These are phyloP conservation scores for Aspergillus sp. DNA, from an alignment of 2,329 filamentous ascomycete genomes.

Conservation along the genomic window DNA sequence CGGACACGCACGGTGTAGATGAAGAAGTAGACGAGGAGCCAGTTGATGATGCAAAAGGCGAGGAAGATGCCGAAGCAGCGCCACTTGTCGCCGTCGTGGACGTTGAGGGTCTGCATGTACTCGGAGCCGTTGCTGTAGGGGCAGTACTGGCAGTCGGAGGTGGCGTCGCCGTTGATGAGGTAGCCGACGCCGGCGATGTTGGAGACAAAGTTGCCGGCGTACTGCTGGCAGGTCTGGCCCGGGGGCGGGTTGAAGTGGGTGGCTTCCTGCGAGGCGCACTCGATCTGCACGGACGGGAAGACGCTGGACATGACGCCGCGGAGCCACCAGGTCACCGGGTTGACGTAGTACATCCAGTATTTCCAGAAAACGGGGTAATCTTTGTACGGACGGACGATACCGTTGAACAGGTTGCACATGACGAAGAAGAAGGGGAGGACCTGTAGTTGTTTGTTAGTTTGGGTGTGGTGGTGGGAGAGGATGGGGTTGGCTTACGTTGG, in stretches of 20 bases:
- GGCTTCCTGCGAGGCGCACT: slow-evolving; percentile 57
- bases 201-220: slow-evolving; percentile 60
- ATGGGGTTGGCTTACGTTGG: slow-evolving; percentile 48
- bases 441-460: slow-evolving; percentile 22
- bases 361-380: slow-evolving; percentile 68
- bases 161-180: slow-evolving; percentile 61
- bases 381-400: slow-evolving; percentile 68
- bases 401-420: slow-evolving; percentile 74
- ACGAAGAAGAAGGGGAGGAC: slow-evolving; percentile 78
- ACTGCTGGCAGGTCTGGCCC: slow-evolving; percentile 62
- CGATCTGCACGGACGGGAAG: slow-evolving; percentile 51
- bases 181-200: slow-evolving; percentile 55
- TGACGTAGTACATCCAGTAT: slow-evolving; percentile 69
- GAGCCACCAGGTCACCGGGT: slow-evolving; percentile 70
- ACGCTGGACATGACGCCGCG: slow-evolving; percentile 67
- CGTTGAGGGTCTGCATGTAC: slow-evolving; percentile 62
- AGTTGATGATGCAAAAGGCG: slow-evolving; percentile 69
- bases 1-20: slow-evolving; percentile 70
- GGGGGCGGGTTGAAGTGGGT: slow-evolving; percentile 66
- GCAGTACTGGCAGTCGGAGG: slow-evolving; percentile 66
- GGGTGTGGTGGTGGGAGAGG: background rate
- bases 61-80: slow-evolving; percentile 70
- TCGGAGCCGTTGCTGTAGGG: slow-evolving; percentile 64
- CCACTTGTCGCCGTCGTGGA: slow-evolving; percentile 64
- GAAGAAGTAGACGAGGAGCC: slow-evolving; percentile 72